Conservation (phyloP, 192 early-diverging fungal species). For the Podila epicladia region DNA sequence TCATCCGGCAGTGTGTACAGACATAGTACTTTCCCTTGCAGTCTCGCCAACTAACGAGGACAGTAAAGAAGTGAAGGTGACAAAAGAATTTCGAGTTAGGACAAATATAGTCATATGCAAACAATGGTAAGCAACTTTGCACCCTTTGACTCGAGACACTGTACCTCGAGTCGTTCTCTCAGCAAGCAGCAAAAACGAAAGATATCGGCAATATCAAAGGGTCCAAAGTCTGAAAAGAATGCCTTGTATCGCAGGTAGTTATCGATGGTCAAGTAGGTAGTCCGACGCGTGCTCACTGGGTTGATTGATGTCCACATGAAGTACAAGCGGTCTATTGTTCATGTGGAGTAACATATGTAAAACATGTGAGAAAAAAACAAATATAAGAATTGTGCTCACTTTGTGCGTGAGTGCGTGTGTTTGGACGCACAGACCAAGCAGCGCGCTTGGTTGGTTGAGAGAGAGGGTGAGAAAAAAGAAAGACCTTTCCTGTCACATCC, state of each 20-base stretch:
- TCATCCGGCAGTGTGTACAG: constrained; percentile 64
- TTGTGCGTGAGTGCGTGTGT: no score
- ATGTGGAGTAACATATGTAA: not conserved
- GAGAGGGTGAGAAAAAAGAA: not conserved
- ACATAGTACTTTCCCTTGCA: constrained; percentile 63
- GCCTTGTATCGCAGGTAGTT: constrained; percentile 64
- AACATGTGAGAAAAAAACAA: not conserved
- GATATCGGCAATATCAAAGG: constrained; percentile 69
- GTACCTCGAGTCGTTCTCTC: constrained; percentile 68
- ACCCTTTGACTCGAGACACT: not conserved
- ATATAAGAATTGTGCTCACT: no score
- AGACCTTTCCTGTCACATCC: not conserved
- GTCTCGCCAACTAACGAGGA: constrained; percentile 52
- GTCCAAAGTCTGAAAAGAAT: constrained; percentile 78
- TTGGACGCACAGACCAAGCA: not conserved
- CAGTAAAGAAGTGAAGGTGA: not conserved
- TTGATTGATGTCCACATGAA: constrained; percentile 58
- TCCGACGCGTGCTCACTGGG: constrained; percentile 42
- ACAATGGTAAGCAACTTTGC: not conserved
- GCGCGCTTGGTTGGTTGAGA: not conserved
- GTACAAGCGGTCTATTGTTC: constrained; percentile 65
- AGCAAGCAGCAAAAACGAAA: constrained; percentile 70
- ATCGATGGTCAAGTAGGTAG: constrained; percentile 70
- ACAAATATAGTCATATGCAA: not conserved
- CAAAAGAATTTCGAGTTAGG: not conserved